phyloP scores from a whole-genome alignment of 2,329 filamentous ascomycete genomes.

The Orbilia ellipsospora region DNA sequence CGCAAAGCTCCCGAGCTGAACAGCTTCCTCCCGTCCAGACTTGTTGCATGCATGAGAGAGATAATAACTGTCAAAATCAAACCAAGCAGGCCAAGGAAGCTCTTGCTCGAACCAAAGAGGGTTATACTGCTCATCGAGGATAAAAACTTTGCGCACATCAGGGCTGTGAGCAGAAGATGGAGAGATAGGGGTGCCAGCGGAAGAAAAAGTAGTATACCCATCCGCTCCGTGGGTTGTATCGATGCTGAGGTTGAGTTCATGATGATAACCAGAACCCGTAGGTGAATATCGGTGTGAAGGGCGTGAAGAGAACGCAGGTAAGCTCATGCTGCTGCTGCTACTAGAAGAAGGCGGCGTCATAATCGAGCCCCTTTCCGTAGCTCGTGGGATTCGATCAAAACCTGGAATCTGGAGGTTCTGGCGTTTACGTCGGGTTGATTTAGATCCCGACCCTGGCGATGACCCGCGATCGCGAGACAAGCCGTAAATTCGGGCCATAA shows the following conservation, averaged over 20 bases:
- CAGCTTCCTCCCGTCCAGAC: slow-evolving; percentile 9
- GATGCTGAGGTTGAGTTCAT: slow-evolving; percentile 15
- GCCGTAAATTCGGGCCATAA: slow-evolving; percentile 27
- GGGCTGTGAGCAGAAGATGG: neutral
- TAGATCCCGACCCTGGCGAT: neutral
- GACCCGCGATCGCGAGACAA: slow-evolving; percentile 23
- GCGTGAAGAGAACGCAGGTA: slow-evolving; percentile 31
- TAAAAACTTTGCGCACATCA: slow-evolving; percentile 19
- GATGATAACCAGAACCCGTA: neutral
- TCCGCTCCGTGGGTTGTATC: neutral
- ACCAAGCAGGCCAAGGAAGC: neutral
- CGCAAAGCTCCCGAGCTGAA: slow-evolving; percentile 19
- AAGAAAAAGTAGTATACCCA: neutral
- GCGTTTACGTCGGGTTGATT: slow-evolving; percentile 14
- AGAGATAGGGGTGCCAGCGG: neutral
- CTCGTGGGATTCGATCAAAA: slow-evolving; percentile 28
- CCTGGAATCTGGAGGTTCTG: slow-evolving; percentile 15
- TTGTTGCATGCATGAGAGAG: slow-evolving; percentile 34
- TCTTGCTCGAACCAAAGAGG: slow-evolving; percentile 21
- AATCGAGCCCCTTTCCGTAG: neutral
- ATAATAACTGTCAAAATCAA: slow-evolving; percentile 32
- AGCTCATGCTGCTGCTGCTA: slow-evolving; percentile 20
- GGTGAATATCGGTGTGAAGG: slow-evolving; percentile 1
- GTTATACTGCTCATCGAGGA: slow-evolving; percentile 32
- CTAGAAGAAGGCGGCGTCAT: slow-evolving; percentile 23